Evolutionary conservation across 495 filamentous ascomycete species (phyloP).

Genomic region (Penicillium paxilli): DNA sequence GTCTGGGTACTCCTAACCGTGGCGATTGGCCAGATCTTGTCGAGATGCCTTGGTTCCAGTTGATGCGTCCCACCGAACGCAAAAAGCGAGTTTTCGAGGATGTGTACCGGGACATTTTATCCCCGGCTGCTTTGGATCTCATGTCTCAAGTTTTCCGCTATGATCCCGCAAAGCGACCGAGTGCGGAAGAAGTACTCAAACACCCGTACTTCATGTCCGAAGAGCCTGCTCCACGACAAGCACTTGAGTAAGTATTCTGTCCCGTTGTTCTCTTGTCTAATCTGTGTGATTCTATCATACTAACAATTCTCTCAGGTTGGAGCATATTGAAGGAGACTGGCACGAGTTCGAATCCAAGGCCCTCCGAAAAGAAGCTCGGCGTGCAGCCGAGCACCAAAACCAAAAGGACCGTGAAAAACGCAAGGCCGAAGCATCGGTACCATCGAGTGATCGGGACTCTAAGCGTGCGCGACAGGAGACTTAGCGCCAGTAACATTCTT

Average conservation of each 20-base stretch:
- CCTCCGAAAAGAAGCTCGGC: slow-evolving; percentile 76
- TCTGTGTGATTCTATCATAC: not conserved
- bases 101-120: slow-evolving; percentile 71
- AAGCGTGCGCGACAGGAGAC: slow-evolving; percentile 35
- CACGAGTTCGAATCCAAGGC: slow-evolving; percentile 99
- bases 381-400: slow-evolving; percentile 50
- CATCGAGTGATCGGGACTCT: slow-evolving; percentile 38
- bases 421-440: slow-evolving; percentile 31
- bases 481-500: not conserved
- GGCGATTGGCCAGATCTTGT: slow-evolving; percentile 82
- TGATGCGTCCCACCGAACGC: slow-evolving; percentile 74
- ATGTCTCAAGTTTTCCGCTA: slow-evolving; percentile 80
- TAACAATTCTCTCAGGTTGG: slow-evolving; percentile 55
- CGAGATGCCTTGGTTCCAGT: slow-evolving; percentile 95
- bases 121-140: slow-evolving; percentile 79
- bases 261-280: not conserved
- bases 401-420: slow-evolving; percentile 56
- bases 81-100: slow-evolving; percentile 79
- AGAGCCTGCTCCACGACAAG: slow-evolving; percentile 74
- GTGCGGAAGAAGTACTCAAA: slow-evolving; percentile 79
- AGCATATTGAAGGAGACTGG: slow-evolving; percentile 90
- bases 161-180: slow-evolving; percentile 82
- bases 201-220: slow-evolving; percentile 89
- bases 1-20: slow-evolving; percentile 86
- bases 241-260: slow-evolving; percentile 68